Evolutionary conservation across 2,329 filamentous ascomycete species (phyloP), one percentile per base, ranked within the genome.

Genomic region (Paradendryphiella salina): DNA sequence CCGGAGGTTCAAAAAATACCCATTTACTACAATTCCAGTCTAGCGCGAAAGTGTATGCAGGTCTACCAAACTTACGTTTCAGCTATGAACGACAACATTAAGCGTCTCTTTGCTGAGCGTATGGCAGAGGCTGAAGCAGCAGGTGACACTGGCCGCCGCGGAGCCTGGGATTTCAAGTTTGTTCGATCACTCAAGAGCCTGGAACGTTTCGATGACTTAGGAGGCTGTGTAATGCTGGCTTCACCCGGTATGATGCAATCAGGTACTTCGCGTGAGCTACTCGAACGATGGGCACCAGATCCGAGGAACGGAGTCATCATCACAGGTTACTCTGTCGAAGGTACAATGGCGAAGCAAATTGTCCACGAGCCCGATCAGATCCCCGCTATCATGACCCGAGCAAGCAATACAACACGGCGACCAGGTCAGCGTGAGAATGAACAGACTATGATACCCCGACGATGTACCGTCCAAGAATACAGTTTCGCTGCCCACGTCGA

Each of bases 21-120:
- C 4, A 97, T 99, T 56, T 99, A 97, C 77, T 99, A 97, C 73
- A 95, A 95, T 46, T 94, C 90, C 65, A 96, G 96, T 65, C 83
- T 97, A 34, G 94, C 94, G 1, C 82, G 93, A 56, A 94, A 96
- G 74, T 99, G 94, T 76, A 99, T 99, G 94, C 84, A 96, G 23
- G 91, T 97, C 3, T 99, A 99, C 70, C 94, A 97, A 72, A 99
- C 94, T 1, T 99, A 97, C 66, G 90, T 97, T 40, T 90, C 92
- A 40, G 91, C 92, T 47, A 99, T 99, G 94, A 99, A 99, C 71
- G 93, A 97, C 68, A 97, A 96, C 66, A 97, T 99, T 78, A 96
- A 96, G 73, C 85, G 90, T 9, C 82, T 96, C n/a, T 96, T 96
- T 75, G 83, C 88, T 45, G 91, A 95, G 73, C 85, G 90, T 39